Conservation (phyloP, 345 rosid species). For the Ricinus communis region DNA sequence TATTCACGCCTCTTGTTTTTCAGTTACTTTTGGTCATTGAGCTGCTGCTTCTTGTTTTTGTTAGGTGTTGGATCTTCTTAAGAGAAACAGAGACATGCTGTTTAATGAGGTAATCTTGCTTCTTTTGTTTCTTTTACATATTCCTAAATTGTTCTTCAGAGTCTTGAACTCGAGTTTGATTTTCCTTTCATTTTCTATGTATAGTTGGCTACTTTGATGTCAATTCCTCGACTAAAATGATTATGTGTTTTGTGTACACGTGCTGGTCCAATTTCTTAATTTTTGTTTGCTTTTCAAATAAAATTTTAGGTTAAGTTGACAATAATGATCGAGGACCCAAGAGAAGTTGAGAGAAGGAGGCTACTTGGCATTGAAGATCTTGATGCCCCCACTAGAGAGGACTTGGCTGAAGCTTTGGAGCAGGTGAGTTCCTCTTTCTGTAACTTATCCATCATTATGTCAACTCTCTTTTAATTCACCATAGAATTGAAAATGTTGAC, state of each 20-base stretch:
- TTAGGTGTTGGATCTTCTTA: slow-evolving; percentile 79
- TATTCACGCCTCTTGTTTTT: not conserved
- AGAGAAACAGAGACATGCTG: slow-evolving; percentile 86
- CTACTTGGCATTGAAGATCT: slow-evolving; percentile 80
- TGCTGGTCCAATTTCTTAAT: not conserved
- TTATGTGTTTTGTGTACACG: not conserved
- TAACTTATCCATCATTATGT: not conserved
- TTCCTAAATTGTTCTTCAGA: not conserved
- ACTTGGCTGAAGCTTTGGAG: slow-evolving; percentile 75
- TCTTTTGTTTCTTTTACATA: not conserved
- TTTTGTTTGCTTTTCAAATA: slow-evolving; percentile 13
- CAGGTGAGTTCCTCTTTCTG: slow-evolving; percentile 36
- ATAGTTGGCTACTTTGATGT: not conserved
- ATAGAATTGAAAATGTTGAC: not conserved
- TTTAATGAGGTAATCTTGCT: slow-evolving; percentile 59
- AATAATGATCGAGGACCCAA: slow-evolving; percentile 83
- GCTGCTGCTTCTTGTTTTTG: not conserved
- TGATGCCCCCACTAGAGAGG: slow-evolving; percentile 81
- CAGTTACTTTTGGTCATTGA: not conserved
- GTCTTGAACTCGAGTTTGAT: not conserved
- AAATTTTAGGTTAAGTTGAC: slow-evolving; percentile 68
- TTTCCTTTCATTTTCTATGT: not conserved
- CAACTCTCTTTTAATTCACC: not conserved
- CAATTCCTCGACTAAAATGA: not conserved
- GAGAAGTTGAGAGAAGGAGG: slow-evolving; percentile 82